Conservation (phyloP, 2,329 filamentous ascomycete species). For the Pyricularia sp. region DNA sequence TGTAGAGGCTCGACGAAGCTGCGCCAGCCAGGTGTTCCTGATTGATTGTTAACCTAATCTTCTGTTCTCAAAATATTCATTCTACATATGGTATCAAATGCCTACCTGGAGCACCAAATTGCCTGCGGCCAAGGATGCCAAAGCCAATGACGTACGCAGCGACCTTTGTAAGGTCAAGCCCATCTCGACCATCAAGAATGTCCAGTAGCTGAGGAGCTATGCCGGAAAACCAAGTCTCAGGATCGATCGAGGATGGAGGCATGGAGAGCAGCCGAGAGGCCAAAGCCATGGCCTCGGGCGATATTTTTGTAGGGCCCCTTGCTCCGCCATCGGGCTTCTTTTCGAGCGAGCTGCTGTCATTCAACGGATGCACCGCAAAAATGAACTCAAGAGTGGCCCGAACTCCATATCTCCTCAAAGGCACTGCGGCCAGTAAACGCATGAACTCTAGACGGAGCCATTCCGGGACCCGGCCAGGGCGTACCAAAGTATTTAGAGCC, state of each 20-base stretch:
- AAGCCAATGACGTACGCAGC: conserved; percentile 51
- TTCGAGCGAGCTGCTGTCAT: conserved; percentile 14
- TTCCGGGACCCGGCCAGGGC: conserved; percentile 42
- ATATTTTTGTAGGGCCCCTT: conserved; percentile 42
- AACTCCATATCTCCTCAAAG: conserved; percentile 49
- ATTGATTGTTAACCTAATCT: neutral
- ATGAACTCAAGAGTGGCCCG: conserved; percentile 58
- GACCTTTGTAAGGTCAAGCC: conserved; percentile 42
- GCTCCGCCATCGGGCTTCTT: conserved; percentile 26
- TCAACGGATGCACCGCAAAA: conserved; percentile 48
- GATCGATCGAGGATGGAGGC: conserved; percentile 38
- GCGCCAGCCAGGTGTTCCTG: conserved; percentile 47
- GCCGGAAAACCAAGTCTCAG: conserved; percentile 45
- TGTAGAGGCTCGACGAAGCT: conserved; percentile 47
- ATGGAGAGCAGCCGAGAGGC: conserved; percentile 48
- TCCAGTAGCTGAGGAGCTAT: conserved; percentile 47
- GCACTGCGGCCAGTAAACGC: conserved; percentile 44
- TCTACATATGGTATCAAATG: too few relatives aligned
- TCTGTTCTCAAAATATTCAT: neutral
- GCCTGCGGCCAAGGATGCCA: conserved; percentile 51
- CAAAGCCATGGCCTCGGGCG: conserved; percentile 53
- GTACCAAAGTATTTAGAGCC: conserved; percentile 48
- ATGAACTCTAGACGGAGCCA: conserved; percentile 49
- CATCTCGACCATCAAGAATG: conserved; percentile 48
- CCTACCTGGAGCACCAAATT: conserved; percentile 49